Percentiles rank a stretch among this genome's conserved stretches.
Conservation (phyloP, 306 rosid species). For the Pterocarpus santalinus region DNA sequence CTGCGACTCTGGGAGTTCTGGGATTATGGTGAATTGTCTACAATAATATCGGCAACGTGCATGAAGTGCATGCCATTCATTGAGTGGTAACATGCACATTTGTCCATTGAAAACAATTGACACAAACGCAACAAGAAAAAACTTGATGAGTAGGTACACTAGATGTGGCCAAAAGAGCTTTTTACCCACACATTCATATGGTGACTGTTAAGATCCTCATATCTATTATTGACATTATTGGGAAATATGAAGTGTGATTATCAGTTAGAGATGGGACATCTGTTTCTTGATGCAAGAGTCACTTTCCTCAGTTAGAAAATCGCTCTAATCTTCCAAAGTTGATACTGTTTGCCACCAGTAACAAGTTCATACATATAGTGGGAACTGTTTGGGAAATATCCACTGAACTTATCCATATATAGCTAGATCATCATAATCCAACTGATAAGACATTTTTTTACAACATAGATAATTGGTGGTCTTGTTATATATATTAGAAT, state of each 20-base stretch:
- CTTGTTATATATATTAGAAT: background rate
- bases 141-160: slow-evolving; percentile 38
- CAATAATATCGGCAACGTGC: slow-evolving; percentile 43
- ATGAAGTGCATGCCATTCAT: slow-evolving; percentile 40
- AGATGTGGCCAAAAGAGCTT: slow-evolving; percentile 41
- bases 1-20: background rate
- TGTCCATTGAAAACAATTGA: slow-evolving; percentile 40
- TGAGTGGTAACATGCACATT: slow-evolving; percentile 29
- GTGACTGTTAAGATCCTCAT: slow-evolving; percentile 16
- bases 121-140: background rate
- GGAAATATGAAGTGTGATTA: slow-evolving; percentile 28
- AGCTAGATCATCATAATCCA: background rate
- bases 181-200: slow-evolving; percentile 40
- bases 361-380: background rate
- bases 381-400: background rate
- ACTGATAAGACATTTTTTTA: background rate
- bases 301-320: background rate
- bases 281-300: slow-evolving; percentile 43
- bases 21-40: slow-evolving; percentile 41
- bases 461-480: background rate
- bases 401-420: slow-evolving; percentile 9
- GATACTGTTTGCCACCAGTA: slow-evolving; percentile 36
- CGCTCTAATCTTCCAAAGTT: slow-evolving; percentile 40
- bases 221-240: slow-evolving; percentile 47
- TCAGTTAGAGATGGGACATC: slow-evolving; percentile 18